A percentile compares a stretch with the other conserved stretches of the same genome.
Conservation (phyloP, 2,329 filamentous ascomycete species). For the Knoxdaviesia capensis region DNA sequence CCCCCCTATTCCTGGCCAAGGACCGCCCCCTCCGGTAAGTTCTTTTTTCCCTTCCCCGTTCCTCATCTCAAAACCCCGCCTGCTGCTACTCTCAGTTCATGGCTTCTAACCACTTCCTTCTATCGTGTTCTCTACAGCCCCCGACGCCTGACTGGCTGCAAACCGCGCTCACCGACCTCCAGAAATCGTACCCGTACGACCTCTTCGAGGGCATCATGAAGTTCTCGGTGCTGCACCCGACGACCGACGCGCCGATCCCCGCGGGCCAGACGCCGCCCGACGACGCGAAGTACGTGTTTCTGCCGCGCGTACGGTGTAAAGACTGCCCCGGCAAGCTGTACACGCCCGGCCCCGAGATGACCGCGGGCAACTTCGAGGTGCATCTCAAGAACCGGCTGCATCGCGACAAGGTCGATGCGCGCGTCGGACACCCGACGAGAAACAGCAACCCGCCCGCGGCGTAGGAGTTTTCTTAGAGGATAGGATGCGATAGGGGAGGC, state of each 20-base stretch:
- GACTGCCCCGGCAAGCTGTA: slow-evolving; percentile 92
- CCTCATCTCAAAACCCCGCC: slow-evolving; percentile 3
- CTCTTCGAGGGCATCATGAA: slow-evolving; percentile 84
- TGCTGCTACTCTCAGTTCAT: slow-evolving; percentile 7
- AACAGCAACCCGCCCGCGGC: slow-evolving; percentile 1
- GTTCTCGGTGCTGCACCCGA: slow-evolving; percentile 58
- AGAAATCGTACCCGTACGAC: slow-evolving; percentile 56
- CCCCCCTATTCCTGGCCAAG: slow-evolving; percentile 35
- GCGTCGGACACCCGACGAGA: slow-evolving; percentile 10
- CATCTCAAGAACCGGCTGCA: slow-evolving; percentile 77
- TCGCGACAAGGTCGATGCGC: slow-evolving; percentile 39
- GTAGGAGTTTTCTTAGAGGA: background rate
- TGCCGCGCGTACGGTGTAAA: slow-evolving; percentile 75
- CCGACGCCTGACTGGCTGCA: slow-evolving; percentile 74
- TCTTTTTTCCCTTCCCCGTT: background rate
- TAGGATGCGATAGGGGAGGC: background rate
- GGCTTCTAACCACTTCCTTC: background rate
- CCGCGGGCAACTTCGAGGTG: slow-evolving; percentile 79
- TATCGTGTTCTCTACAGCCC: slow-evolving; percentile 30
- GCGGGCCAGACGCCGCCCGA: slow-evolving; percentile 30
- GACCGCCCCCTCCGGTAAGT: slow-evolving; percentile 40
- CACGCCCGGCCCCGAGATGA: slow-evolving; percentile 68
- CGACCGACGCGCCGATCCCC: slow-evolving; percentile 44
- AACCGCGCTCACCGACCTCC: slow-evolving; percentile 49
- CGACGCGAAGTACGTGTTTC: slow-evolving; percentile 58